Percentiles rank a stretch among this genome's conserved stretches.
phyloP scores from a whole-genome alignment of 2,329 filamentous ascomycete species.

The Didymellaceae sp. region DNA sequence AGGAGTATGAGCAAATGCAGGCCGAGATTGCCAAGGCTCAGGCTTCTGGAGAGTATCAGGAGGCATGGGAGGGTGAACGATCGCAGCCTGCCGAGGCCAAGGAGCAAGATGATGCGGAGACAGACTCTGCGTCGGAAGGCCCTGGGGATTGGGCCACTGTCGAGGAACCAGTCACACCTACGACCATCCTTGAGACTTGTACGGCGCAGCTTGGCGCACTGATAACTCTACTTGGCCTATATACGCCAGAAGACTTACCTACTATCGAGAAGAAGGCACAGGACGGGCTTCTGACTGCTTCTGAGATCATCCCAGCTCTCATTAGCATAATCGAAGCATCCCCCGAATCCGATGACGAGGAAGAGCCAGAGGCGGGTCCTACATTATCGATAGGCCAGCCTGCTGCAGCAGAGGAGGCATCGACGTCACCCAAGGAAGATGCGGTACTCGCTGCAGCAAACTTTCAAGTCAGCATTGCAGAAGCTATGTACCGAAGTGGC shows the following conservation, averaged over 20 bases:
- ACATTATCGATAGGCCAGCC: conserved; percentile 42
- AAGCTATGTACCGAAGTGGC: conserved; percentile 62
- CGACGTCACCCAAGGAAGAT: conserved; percentile 56
- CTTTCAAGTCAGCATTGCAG: conserved; percentile 63
- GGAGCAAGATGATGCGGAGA: conserved; percentile 30
- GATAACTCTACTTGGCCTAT: conserved; percentile 56
- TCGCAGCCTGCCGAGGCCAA: conserved; percentile 10
- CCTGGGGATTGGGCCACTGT: conserved; percentile 70
- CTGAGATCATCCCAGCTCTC: conserved; percentile 62
- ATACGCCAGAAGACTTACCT: conserved; percentile 55
- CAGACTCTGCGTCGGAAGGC: conserved; percentile 35
- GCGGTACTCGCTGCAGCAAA: conserved; percentile 62
- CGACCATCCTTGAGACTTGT: conserved; percentile 71
- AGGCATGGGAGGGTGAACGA: conserved; percentile 26
- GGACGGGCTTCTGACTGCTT: conserved; percentile 60
- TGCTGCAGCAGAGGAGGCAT: conserved; percentile 30
- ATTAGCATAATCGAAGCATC: conserved; percentile 48
- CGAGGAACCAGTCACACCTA: conserved; percentile 69
- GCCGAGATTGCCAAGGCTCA: conserved; percentile 41
- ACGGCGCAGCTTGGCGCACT: conserved; percentile 64
- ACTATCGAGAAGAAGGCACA: conserved; percentile 65
- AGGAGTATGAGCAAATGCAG: conserved; percentile 53
- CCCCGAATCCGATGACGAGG: conserved; percentile 21
- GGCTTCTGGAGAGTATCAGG: conserved; percentile 29
- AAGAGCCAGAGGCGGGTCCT: conserved; percentile 39